Evolutionary conservation across 2,329 filamentous ascomycete genomes (phyloP).

Genomic region (Stachybotrys chlorohalonatus): DNA sequence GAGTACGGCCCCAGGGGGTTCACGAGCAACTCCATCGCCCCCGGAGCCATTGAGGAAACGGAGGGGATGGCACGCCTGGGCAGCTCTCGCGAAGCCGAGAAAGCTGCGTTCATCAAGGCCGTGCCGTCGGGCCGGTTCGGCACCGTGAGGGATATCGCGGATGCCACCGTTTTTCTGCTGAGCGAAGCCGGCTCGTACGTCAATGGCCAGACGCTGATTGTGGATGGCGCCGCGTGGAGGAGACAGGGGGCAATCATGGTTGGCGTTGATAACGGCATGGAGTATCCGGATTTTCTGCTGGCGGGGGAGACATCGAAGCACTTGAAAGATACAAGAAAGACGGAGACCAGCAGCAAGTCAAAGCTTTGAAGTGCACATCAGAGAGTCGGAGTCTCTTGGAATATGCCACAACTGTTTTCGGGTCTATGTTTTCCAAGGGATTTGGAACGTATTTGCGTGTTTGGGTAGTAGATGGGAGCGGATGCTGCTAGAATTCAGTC

Average conservation of each 20-base stretch:
- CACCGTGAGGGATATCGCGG: conserved; percentile 77
- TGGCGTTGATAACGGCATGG: conserved; percentile 36
- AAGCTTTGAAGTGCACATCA: not conserved
- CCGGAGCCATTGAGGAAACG: conserved; percentile 77
- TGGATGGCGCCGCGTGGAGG: conserved; percentile 54
- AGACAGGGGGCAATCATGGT: conserved; percentile 36
- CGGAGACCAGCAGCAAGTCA: not conserved
- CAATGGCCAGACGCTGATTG: conserved; percentile 73
- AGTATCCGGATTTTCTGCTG: conserved; percentile 43
- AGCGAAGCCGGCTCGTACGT: conserved; percentile 80
- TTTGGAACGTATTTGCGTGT: too few relatives aligned
- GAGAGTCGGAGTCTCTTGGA: too few relatives aligned
- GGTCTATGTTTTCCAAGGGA: too few relatives aligned
- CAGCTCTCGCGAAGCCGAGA: conserved; percentile 24
- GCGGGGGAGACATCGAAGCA: conserved; percentile 22
- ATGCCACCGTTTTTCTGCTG: conserved; percentile 85
- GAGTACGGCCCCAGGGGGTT: conserved; percentile 86
- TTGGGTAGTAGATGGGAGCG: too few relatives aligned
- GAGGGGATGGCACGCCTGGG: conserved; percentile 66
- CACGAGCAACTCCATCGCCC: conserved; percentile 80
- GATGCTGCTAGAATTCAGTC: too few relatives aligned
- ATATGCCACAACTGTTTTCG: too few relatives aligned
- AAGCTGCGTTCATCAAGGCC: conserved; percentile 23
- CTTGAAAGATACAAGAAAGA: conserved; percentile 23
- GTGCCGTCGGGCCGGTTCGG: conserved; percentile 73